Evolutionary conservation across 2,329 filamentous ascomycete species (phyloP), one percentile per base, ranked within the genome.

Genomic region (Dactylellina sp.): DNA sequence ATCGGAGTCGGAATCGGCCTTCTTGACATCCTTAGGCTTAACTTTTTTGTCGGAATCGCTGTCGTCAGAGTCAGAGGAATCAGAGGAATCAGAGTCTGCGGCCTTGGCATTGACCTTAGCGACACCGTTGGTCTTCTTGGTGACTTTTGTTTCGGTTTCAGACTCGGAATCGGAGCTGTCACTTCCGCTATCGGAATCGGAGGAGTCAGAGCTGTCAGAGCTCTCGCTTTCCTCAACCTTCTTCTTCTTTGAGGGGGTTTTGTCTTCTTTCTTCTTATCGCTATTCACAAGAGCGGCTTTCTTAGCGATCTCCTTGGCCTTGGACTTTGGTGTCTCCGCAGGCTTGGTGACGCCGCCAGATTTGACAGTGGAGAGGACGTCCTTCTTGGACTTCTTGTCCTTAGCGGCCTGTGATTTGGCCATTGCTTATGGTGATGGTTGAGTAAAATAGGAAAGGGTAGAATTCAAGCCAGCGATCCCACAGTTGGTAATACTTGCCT

Each of bases 221-320:
- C 57, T 63, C 25, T 64, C 59, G 37, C 78, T 80, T 39, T 79
- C 79, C 46, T 80, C 79, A 63, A 78, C 78, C 59, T 81, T 81
- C 75, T 77, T 76, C 25, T 79, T 80, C 44, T 77, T 76, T 14
- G 57, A 42, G 7, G 60, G 11, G 16, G 60, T 9, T 40, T 74
- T 74, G 6, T 52, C 60, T 44, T 68, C 56, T 55, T 61, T 62
- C 47, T 74, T 74, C 60, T 85, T 85, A 78, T 80, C 80, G 60
- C 83, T 78, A 70, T 78, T 78, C 66, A 76, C 77, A 76, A 83
- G 80, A 70, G 85, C 83, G 49, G 82, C 80, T 72, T 85, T 83
- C 85, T 91, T 90, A 78, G 88, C 88, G 66, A 87, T 80, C 76
- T 88, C 84, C 85, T 90, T 90, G 78, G 87, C 85, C 84, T 90